Evolutionary conservation across 176 grass and related monocot genomes (phyloP), one percentile per base, ranked within the genome.

Genomic region (Luzula sylvatica): DNA sequence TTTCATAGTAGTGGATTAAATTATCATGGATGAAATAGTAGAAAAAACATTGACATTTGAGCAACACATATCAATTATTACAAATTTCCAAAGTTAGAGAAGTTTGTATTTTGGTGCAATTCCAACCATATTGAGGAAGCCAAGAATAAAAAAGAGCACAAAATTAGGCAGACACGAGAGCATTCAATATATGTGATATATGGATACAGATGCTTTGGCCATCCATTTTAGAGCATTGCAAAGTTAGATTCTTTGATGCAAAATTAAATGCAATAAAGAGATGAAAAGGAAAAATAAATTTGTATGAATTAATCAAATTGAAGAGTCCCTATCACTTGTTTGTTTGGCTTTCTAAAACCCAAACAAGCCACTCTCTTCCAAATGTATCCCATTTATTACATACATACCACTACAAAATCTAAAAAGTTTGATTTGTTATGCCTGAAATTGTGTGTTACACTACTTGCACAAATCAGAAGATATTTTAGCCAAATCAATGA

Each of bases 361-460:
- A 54, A 67, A 67, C 64, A 54, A 55, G 53, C 15, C 23, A 42
- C 49, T 26, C 26, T 28, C 46, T 20, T 67, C 25, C 47, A 50
- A 52, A 67, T 53, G 9, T 14, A 51, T 23, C 15, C 19, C 11
- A 19, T 67, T 67, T 52, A 67, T 53, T 67, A 53, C 16, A 38
- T 3, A 26, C 26, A 20, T 27, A 42, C 48, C 40, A 5, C 38
- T 26, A 29, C 65, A 53, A 25, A 20, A 52, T 54, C 35, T 26
- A 29, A 40, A 19, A 54, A 18, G n/a, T 15, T 3, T 42, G 27
- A 38, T 45, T 20, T 46, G 26, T 32, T 12, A 15, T 52, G 6
- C 52, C 18, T n/a, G n/a, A n/a, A n/a, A n/a, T n/a, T n/a, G n/a
- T n/a, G n/a, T n/a, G n/a, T n/a, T n/a, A n/a, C n/a, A n/a, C n/a